Percentiles rank a stretch among this genome's conserved stretches.
Evolutionary conservation across 2,329 filamentous ascomycete genomes (phyloP).

Genomic region (Cercospora janseana): DNA sequence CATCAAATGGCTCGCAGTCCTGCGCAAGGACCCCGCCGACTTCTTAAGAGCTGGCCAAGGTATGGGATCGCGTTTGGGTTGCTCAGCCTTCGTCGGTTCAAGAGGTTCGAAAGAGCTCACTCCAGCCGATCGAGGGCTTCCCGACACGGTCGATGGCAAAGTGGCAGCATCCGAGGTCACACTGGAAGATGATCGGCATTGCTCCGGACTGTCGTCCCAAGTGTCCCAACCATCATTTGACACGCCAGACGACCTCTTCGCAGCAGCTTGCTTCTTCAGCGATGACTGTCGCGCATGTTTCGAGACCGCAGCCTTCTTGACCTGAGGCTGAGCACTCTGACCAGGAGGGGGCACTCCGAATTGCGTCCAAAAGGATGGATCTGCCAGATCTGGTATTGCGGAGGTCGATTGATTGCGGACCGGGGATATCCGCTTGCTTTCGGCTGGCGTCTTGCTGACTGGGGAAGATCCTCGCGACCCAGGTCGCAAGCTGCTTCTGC

Average conservation of each 20-base stretch:
- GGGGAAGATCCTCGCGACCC: slow-evolving; percentile 26
- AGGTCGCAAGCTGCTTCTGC: slow-evolving; percentile 30
- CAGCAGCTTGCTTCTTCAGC: slow-evolving; percentile 13
- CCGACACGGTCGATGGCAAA: slow-evolving; percentile 29
- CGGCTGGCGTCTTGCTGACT: slow-evolving; percentile 21
- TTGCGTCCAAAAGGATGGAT: slow-evolving; percentile 35
- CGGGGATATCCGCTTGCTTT: slow-evolving; percentile 23
- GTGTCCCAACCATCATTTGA: slow-evolving; percentile 35
- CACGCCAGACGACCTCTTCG: slow-evolving; percentile 20
- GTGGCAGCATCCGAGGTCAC: slow-evolving; percentile 30
- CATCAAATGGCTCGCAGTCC: slow-evolving; percentile 81
- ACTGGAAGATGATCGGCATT: slow-evolving; percentile 27
- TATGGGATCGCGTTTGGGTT: slow-evolving; percentile 43
- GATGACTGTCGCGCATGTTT: slow-evolving; percentile 29
- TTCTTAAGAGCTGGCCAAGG: slow-evolving; percentile 71
- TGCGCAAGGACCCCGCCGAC: slow-evolving; percentile 68
- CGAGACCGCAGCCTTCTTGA: slow-evolving; percentile 29
- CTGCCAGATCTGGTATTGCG: slow-evolving; percentile 30
- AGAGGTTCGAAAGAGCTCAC: slow-evolving; percentile 16
- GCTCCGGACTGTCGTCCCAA: slow-evolving; percentile 33
- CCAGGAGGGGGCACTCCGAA: slow-evolving; percentile 21
- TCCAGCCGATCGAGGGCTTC: slow-evolving; percentile 27
- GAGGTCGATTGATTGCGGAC: slow-evolving; percentile 26
- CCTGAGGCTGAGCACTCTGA: slow-evolving; percentile 20
- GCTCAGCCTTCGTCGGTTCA: slow-evolving; percentile 14